A percentile compares a stretch with the other conserved stretches of the same genome.
Evolutionary conservation across 2,329 filamentous ascomycete species (phyloP).

Genomic region (Zymoseptoria crescenta): DNA sequence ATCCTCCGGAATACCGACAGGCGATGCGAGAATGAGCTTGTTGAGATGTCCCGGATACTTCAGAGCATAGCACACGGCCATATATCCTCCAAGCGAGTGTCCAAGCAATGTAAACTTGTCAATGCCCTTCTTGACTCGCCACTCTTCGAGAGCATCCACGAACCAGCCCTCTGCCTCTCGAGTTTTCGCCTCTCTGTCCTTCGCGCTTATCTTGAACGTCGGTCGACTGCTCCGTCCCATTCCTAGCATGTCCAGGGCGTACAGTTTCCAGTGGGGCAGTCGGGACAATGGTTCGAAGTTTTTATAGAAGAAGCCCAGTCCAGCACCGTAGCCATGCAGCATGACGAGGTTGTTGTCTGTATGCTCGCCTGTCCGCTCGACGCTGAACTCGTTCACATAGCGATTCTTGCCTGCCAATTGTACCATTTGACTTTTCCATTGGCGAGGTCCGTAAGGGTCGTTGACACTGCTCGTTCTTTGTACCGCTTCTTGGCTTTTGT

Average conservation of each 20-base stretch:
- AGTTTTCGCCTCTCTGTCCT: slow-evolving; percentile 71
- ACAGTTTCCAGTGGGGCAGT: slow-evolving; percentile 74
- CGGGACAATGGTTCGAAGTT: slow-evolving; percentile 87
- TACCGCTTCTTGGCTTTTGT: slow-evolving; percentile 33
- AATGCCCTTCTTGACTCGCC: slow-evolving; percentile 79
- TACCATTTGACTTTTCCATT: slow-evolving; percentile 82
- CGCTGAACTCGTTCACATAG: slow-evolving; percentile 83
- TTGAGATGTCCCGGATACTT: slow-evolving; percentile 94
- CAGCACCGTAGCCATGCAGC: slow-evolving; percentile 93
- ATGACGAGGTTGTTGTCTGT: slow-evolving; percentile 85
- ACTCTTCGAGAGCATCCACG: slow-evolving; percentile 91
- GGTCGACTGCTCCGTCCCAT: slow-evolving; percentile 88
- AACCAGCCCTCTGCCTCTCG: slow-evolving; percentile 92
- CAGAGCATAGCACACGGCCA: slow-evolving; percentile 87
- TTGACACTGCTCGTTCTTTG: slow-evolving; percentile 38
- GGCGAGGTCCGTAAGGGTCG: slow-evolving; percentile 76
- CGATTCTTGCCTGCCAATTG: slow-evolving; percentile 76
- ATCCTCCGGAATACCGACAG: slow-evolving; percentile 90
- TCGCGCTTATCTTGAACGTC: slow-evolving; percentile 72
- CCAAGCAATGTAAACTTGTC: slow-evolving; percentile 90
- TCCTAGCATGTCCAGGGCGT: slow-evolving; percentile 87
- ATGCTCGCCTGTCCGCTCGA: slow-evolving; percentile 73
- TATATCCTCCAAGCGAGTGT: slow-evolving; percentile 89
- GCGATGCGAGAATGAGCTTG: slow-evolving; percentile 90
- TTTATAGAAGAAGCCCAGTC: slow-evolving; percentile 95